Evolutionary conservation across 106 monocot genomes (phyloP).

Genomic region (Dioscorea zingiberensis): DNA sequence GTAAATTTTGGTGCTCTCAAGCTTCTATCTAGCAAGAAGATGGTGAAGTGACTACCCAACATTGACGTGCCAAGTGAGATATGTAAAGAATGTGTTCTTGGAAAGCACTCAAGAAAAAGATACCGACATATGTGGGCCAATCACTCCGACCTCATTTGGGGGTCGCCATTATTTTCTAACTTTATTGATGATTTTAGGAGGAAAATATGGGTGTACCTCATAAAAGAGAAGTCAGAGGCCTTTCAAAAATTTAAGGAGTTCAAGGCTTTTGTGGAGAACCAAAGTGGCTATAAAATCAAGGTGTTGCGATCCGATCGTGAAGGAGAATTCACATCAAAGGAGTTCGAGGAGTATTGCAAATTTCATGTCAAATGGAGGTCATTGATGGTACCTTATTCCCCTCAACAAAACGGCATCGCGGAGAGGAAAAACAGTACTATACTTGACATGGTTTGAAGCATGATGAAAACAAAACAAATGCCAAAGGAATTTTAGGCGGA

Average conservation of each 20-base stretch:
- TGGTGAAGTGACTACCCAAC: slow-evolving; percentile 6
- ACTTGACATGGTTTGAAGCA: background rate
- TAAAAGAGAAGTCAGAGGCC: no score
- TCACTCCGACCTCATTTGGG: background rate
- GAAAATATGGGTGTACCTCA: no score
- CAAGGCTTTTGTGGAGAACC: no score
- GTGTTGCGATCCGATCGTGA: no score
- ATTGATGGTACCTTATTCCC: background rate
- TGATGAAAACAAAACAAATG: slow-evolving; percentile 1
- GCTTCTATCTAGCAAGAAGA: slow-evolving; percentile 5
- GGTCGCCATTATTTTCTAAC: background rate
- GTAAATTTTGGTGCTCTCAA: slow-evolving; percentile 3
- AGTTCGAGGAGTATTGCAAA: no score
- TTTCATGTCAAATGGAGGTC: background rate
- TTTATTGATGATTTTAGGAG: slow-evolving; percentile 5
- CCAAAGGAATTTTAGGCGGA: background rate
- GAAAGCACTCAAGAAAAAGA: slow-evolving; percentile 3
- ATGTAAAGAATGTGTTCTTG: slow-evolving; percentile 1
- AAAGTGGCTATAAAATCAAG: no score
- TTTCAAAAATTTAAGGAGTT: no score
- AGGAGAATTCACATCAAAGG: no score
- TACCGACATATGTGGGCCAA: background rate
- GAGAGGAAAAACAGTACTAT: background rate
- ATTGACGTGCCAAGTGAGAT: background rate
- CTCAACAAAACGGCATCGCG: background rate